Percentiles rank a stretch among this genome's conserved stretches.
Conservation (phyloP, 495 filamentous ascomycete genomes). For the Elasticomyces elasticus region DNA sequence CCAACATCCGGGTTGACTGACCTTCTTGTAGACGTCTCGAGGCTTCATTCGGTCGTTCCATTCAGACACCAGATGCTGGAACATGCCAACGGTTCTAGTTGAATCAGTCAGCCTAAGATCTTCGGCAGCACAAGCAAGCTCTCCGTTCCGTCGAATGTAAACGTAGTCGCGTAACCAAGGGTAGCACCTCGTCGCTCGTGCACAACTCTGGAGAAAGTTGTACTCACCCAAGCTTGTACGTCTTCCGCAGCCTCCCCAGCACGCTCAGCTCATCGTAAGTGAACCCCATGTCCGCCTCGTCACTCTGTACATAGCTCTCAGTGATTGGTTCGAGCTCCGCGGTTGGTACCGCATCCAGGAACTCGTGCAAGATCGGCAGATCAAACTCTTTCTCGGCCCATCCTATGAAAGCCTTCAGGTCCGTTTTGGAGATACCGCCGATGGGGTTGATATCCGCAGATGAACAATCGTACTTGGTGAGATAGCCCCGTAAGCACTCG, state of each 20-base stretch:
- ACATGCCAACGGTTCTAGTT: constrained; percentile 63
- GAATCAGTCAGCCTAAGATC: too few relatives aligned
- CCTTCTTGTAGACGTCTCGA: constrained; percentile 46
- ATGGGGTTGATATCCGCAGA: constrained; percentile 38
- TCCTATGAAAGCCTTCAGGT: constrained; percentile 67
- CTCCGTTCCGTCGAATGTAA: too few relatives aligned
- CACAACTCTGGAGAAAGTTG: too few relatives aligned
- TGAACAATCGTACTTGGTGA: constrained; percentile 61
- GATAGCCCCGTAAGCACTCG: constrained; percentile 52
- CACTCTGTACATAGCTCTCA: constrained; percentile 50
- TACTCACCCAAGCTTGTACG: constrained; percentile 63
- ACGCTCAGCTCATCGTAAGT: constrained; percentile 43
- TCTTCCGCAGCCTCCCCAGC: constrained; percentile 60
- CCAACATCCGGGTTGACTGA: too few relatives aligned
- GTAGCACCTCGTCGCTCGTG: too few relatives aligned
- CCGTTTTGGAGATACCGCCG: constrained; percentile 40
- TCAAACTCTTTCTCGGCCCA: constrained; percentile 54
- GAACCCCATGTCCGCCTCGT: constrained; percentile 71
- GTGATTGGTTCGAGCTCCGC: constrained; percentile 80
- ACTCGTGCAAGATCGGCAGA: constrained; percentile 62
- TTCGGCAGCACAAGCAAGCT: too few relatives aligned
- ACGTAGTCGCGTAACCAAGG: too few relatives aligned
- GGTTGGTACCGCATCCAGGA: constrained; percentile 66
- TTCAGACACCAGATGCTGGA: constrained; percentile 47
- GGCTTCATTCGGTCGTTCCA: constrained; percentile 24